Evolutionary conservation across 2,329 filamentous ascomycete genomes (phyloP).

Genomic region (Aureobasidium zeae): DNA sequence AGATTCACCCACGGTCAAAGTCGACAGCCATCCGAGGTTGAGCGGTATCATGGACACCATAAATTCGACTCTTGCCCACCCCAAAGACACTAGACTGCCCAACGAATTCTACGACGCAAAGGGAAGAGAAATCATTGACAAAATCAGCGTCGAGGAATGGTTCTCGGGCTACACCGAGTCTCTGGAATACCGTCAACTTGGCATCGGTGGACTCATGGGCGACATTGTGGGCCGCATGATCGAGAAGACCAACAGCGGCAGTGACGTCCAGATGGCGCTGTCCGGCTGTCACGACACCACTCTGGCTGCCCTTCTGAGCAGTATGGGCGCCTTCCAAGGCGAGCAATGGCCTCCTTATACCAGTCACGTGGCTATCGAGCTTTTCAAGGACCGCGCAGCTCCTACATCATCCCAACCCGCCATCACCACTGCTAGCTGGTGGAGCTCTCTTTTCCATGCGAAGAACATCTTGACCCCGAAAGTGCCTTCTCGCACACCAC

Average conservation of each 20-base stretch:
- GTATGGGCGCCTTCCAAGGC: conserved; percentile 65
- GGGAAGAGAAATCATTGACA: conserved; percentile 58
- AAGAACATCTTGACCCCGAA: conserved; percentile 17
- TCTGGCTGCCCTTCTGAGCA: conserved; percentile 66
- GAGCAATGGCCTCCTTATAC: conserved; percentile 85
- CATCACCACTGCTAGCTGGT: conserved; percentile 26
- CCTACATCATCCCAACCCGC: conserved; percentile 22
- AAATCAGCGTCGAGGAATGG: conserved; percentile 83
- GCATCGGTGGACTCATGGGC: conserved; percentile 75
- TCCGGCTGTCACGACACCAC: conserved; percentile 92
- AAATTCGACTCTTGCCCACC: conserved; percentile 80
- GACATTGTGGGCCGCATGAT: conserved; percentile 58
- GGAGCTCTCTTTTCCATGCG: conserved; percentile 28
- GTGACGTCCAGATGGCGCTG: conserved; percentile 61
- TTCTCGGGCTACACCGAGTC: conserved; percentile 37
- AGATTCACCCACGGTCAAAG: conserved; percentile 55
- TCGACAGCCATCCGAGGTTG: conserved; percentile 74
- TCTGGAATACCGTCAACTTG: conserved; percentile 5
- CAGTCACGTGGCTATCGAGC: conserved; percentile 80
- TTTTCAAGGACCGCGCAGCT: conserved; percentile 54
- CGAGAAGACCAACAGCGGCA: conserved; percentile 37
- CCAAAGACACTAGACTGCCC: conserved; percentile 67
- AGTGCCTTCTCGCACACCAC: conserved; percentile 42
- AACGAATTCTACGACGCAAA: conserved; percentile 77
- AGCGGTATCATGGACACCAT: conserved; percentile 84